Percentiles rank a stretch among this genome's conserved stretches.
These are phyloP conservation scores for Colletotrichum lentis DNA, from an alignment of 2,329 filamentous ascomycete genomes.

Conservation along the genomic window DNA sequence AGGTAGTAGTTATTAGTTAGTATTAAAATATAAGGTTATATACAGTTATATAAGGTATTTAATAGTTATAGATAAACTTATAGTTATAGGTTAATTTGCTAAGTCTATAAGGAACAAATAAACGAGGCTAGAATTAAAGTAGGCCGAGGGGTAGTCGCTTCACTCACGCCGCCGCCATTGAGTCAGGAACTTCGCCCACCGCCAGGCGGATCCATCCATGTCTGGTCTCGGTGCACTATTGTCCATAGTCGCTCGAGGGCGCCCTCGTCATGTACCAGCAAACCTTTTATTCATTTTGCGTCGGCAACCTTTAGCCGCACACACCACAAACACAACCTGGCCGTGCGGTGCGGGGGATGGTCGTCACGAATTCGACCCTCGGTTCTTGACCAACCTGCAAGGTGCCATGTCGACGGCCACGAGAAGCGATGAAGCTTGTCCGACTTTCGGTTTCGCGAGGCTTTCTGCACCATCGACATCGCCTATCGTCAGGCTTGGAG, in stretches of 20 bases:
- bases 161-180: neutral
- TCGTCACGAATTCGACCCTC: neutral
- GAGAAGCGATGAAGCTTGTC: too few species aligned
- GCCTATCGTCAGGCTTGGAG: neutral
- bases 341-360: neutral
- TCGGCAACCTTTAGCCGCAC: constrained; percentile 1
- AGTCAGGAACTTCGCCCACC: constrained; percentile 10
- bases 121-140: too few species aligned
- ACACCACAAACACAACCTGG: neutral
- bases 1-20: too few species aligned
- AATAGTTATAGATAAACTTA: too few species aligned
- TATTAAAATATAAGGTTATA: too few species aligned
- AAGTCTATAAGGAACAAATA: too few species aligned
- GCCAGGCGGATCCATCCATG: constrained; percentile 4
- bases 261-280: neutral
- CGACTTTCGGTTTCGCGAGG: neutral
- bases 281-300: neutral
- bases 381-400: too few species aligned
- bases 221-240: constrained; percentile 3
- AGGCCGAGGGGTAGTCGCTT: constrained; percentile 6
- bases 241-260: neutral
- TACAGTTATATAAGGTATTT: too few species aligned
- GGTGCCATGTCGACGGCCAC: too few species aligned
- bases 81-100: too few species aligned
- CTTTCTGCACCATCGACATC: neutral